Evolutionary conservation across 1,284 basidiomycete genomes (phyloP).

Genomic region (Quambalaria eucalypti): DNA sequence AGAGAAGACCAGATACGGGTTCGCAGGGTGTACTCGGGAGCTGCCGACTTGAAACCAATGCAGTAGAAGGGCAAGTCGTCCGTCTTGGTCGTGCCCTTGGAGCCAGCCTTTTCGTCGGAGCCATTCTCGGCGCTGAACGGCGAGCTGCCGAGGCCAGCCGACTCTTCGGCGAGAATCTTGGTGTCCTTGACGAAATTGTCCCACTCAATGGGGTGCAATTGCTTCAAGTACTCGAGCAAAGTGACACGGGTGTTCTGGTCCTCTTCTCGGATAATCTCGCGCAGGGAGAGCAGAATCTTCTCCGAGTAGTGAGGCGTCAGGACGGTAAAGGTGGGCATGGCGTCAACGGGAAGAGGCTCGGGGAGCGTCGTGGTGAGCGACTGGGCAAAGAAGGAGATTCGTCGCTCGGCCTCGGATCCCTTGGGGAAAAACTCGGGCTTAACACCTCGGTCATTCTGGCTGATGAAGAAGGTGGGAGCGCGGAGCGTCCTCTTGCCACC

Average conservation of each 20-base stretch:
- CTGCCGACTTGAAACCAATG: conserved; percentile 97
- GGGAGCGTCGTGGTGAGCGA: conserved; percentile 43
- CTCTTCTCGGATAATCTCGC: conserved; percentile 47
- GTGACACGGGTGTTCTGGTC: conserved; percentile 48
- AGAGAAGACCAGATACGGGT: conserved; percentile 98
- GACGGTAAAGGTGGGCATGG: conserved; percentile 46
- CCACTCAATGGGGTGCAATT: conserved; percentile 96
- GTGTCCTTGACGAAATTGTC: conserved; percentile 99
- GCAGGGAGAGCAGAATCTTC: conserved; percentile 46
- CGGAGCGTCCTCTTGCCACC: conserved; percentile 46
- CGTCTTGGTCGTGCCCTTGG: conserved; percentile 49
- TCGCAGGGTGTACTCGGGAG: conserved; percentile 93
- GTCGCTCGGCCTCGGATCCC: conserved; percentile 46
- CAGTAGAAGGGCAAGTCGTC: conserved; percentile 98
- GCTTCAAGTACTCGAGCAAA: conserved; percentile 65
- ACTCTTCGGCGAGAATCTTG: conserved; percentile 95
- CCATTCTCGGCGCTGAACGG: conserved; percentile 61
- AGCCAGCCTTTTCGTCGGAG: conserved; percentile 39
- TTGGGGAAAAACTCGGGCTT: conserved; percentile 47
- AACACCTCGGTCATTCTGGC: conserved; percentile 43
- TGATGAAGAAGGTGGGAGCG: conserved; percentile 47
- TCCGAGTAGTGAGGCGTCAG: conserved; percentile 47
- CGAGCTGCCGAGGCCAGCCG: conserved; percentile 65
- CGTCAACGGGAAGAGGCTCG: conserved; percentile 45
- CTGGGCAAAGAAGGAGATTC: conserved; percentile 47